Evolutionary conservation across 2,329 filamentous ascomycete species (phyloP).

Genomic region (Neofusicoccum sp.): DNA sequence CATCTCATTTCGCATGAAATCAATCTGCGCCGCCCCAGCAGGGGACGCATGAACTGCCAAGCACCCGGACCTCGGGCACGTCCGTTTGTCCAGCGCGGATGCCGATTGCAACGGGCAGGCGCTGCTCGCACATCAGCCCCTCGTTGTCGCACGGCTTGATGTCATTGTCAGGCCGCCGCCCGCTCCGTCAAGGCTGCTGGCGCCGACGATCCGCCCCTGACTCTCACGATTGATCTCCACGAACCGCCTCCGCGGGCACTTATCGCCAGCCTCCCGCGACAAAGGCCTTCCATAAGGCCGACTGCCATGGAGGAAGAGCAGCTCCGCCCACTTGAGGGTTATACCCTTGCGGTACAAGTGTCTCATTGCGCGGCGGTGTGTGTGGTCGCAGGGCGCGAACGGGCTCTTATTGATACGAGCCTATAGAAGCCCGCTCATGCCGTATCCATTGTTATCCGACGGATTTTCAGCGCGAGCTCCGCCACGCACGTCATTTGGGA

Average conservation of each 20-base stretch:
- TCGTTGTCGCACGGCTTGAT: background rate
- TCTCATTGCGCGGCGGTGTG: too few relatives aligned
- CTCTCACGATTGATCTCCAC: slow-evolving; percentile 3
- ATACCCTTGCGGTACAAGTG: too few relatives aligned
- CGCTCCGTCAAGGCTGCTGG: slow-evolving; percentile 1
- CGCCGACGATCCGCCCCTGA: background rate
- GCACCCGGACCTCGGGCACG: background rate
- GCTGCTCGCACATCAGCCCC: background rate
- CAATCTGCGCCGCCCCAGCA: slow-evolving; percentile 1
- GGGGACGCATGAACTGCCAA: background rate
- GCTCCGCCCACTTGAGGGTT: background rate
- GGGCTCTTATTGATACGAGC: background rate
- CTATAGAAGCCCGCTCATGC: background rate
- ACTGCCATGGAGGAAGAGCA: background rate
- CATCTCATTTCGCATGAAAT: background rate
- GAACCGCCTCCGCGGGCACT: background rate
- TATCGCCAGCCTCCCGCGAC: slow-evolving; percentile 8
- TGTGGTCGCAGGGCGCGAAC: background rate
- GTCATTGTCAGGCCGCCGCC: background rate
- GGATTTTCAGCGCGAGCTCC: background rate
- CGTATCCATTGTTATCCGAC: background rate
- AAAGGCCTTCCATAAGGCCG: slow-evolving; percentile 4
- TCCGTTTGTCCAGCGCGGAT: slow-evolving; percentile 2
- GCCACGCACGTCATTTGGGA: background rate
- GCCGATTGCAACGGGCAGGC: slow-evolving; percentile 1